Evolutionary conservation across 140 eudicot genomes (phyloP).

Genomic region (Erigeron philadelphicus): DNA sequence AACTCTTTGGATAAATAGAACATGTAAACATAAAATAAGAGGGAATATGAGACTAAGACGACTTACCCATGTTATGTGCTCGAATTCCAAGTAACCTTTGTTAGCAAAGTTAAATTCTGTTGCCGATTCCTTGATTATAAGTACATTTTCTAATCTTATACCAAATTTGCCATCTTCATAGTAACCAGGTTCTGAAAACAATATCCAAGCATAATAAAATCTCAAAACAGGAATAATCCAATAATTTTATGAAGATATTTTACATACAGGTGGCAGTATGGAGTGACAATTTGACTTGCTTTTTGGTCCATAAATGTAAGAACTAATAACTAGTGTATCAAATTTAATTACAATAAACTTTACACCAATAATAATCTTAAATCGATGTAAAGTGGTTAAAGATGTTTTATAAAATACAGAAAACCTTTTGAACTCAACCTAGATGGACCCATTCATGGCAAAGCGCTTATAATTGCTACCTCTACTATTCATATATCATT

Average conservation of each 20-base stretch:
- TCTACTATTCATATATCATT: too few relatives aligned
- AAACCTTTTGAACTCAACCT: too few relatives aligned
- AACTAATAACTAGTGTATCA: too few relatives aligned
- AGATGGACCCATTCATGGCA: too few relatives aligned
- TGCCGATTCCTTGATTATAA: constrained; percentile 68
- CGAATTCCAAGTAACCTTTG: constrained; percentile 76
- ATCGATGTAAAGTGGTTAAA: too few relatives aligned
- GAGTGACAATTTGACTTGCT: too few relatives aligned
- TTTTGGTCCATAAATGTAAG: too few relatives aligned
- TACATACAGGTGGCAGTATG: not conserved
- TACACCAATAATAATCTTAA: too few relatives aligned
- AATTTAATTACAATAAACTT: too few relatives aligned
- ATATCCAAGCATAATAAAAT: not conserved
- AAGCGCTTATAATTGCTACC: too few relatives aligned
- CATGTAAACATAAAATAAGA: not conserved
- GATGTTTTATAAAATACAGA: too few relatives aligned
- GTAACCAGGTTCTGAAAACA: constrained; percentile 85
- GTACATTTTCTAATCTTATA: constrained; percentile 90
- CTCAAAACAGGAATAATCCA: not conserved
- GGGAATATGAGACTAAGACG: not conserved
- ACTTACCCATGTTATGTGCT: constrained; percentile 92
- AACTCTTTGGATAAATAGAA: not conserved
- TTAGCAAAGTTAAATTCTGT: constrained; percentile 78
- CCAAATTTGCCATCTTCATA: constrained; percentile 98
- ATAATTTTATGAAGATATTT: not conserved